Percentiles rank a stretch among this genome's conserved stretches.
Conservation (phyloP, 2,329 filamentous ascomycete genomes). For the Penicillium sclerotiorum region DNA sequence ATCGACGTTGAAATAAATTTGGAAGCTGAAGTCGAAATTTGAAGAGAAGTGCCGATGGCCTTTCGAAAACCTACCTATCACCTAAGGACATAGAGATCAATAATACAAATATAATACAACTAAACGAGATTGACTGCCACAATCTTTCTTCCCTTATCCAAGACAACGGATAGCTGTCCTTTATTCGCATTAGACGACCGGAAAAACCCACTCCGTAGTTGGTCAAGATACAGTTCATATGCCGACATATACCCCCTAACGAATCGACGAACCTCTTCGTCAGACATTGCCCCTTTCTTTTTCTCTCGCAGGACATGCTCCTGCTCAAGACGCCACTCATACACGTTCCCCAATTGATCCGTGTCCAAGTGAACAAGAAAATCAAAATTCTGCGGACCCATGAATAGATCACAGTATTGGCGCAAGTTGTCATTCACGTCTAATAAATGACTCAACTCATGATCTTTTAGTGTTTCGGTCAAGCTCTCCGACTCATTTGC, state of each 20-base stretch:
- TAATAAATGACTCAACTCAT: constrained; percentile 13
- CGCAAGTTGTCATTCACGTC: constrained; percentile 11
- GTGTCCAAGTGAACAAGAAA: constrained; percentile 21
- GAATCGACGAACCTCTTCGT: constrained; percentile 20
- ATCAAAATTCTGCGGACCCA: constrained; percentile 19
- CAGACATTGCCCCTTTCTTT: constrained; percentile 13
- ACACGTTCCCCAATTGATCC: constrained; percentile 16
- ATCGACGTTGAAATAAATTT: too few relatives aligned
- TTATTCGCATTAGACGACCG: neutral
- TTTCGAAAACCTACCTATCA: too few relatives aligned
- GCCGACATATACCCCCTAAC: constrained; percentile 22
- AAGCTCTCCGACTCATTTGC: neutral
- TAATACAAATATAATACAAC: too few relatives aligned
- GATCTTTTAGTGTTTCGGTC: constrained; percentile 14
- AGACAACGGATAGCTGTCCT: constrained; percentile 15
- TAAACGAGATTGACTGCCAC: too few relatives aligned
- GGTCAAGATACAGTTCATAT: constrained; percentile 23
- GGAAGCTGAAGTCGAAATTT: too few relatives aligned
- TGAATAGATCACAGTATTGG: constrained; percentile 16
- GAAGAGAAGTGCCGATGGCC: too few relatives aligned
- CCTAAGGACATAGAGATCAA: too few relatives aligned
- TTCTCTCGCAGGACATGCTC: constrained; percentile 14
- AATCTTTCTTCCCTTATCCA: constrained; percentile 11
- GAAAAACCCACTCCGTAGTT: constrained; percentile 16
- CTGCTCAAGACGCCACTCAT: constrained; percentile 20